Evolutionary conservation across 192 early-diverging fungal genomes (phyloP), one percentile per base, ranked within the genome.

Genomic region (Powellomyces hirtus): DNA sequence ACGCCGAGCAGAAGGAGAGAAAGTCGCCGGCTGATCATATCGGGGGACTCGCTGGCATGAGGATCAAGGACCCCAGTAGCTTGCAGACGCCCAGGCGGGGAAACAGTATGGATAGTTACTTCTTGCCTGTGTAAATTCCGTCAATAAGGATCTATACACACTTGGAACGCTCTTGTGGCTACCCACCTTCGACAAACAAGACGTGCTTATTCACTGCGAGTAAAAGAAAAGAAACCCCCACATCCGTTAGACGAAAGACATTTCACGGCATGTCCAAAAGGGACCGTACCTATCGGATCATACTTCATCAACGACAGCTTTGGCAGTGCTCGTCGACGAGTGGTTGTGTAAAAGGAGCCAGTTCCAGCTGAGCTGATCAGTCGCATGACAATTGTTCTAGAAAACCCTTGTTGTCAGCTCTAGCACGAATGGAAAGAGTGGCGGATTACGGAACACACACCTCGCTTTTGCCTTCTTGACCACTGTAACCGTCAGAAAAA

Each of bases 251-350:
- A 29, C n/a, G 0, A 22, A 42, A 8, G 33, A 38, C 14, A 7
- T 27, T 31, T 13, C 8, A 10, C 3, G 38, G 8, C 26, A 44
- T 0, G 26, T 27, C 30, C 5, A 22, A 65, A 36, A 4, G 53
- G 40, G 13, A 36, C 18, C 70, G 45, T 82, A 91, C 89, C 89
- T 64, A 87, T 79, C 37, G 96, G 96, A 78, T 98, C 96, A 68
- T 88, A 92, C 84, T 98, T 98, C 88, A 92, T 92, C 70, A 94
- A 84, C 34, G 88, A 84, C 53, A 98, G 79, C 68, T 95, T 94
- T 59, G 90, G 85, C 30, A 88, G 81, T 30, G 90, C 81, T 57
- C 90, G 81, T 66, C 93, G 87, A 38, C 93, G 81, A 56, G 88
- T 79, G 57, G 87, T 92, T 6, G 90, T 91, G 72, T 92, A 92